A percentile compares a stretch with the other conserved stretches of the same genome.
These are phyloP conservation scores for Talaromyces thailandensis DNA, from an alignment of 495 filamentous ascomycete species.

Conservation along the genomic window DNA sequence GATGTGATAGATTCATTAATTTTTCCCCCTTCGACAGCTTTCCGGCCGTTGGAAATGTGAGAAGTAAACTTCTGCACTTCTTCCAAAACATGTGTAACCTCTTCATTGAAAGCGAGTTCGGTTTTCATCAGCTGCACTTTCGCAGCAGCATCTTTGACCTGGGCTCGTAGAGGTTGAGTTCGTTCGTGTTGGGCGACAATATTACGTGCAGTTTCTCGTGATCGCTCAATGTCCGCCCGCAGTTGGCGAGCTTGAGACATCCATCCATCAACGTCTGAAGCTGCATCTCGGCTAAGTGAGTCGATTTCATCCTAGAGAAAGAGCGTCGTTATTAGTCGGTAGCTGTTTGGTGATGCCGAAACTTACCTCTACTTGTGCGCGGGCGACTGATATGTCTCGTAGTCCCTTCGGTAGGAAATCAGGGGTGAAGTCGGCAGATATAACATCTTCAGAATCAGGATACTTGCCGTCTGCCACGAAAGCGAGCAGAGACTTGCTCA, in stretches of 20 bases:
- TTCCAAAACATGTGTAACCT: conserved; percentile 52
- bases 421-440: conserved; percentile 52
- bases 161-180: conserved; percentile 46
- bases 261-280: conserved; percentile 76
- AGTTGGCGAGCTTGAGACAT: conserved; percentile 72
- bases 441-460: conserved; percentile 60
- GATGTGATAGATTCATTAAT: conserved; percentile 49
- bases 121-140: conserved; percentile 63
- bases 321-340: conserved; percentile 1
- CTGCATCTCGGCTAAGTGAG: conserved; percentile 59
- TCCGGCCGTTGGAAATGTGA: conserved; percentile 34
- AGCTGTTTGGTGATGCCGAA: neutral
- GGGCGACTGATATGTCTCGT: conserved; percentile 54
- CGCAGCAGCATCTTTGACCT: conserved; percentile 54
- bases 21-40: conserved; percentile 34
- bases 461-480: conserved; percentile 65
- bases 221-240: conserved; percentile 70
- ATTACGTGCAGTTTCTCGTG: conserved; percentile 59
- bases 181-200: conserved; percentile 66
- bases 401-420: conserved; percentile 53
- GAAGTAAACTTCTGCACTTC: conserved; percentile 41
- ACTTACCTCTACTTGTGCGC: conserved; percentile 59
- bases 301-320: conserved; percentile 57
- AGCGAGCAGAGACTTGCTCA: conserved; percentile 61
- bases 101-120: conserved; percentile 69